phyloP scores from a whole-genome alignment of 306 rosid species.

The Senna tora region DNA sequence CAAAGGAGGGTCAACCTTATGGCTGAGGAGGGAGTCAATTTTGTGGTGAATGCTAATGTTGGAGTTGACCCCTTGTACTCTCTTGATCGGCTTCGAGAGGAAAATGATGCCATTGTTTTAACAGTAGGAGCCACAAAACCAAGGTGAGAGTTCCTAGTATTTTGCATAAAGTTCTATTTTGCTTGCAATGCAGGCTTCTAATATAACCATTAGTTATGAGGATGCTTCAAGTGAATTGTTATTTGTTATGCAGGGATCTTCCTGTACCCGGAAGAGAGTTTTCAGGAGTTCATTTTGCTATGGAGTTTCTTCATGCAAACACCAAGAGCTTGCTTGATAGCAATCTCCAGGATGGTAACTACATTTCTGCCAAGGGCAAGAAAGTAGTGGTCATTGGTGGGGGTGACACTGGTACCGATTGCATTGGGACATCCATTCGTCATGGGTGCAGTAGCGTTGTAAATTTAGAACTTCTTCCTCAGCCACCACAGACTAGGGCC shows the following conservation, averaged over 20 bases:
- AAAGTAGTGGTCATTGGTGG: slow-evolving; percentile 97
- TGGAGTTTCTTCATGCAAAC: slow-evolving; percentile 96
- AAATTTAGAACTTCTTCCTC: slow-evolving; percentile 81
- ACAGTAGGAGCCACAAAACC: slow-evolving; percentile 98
- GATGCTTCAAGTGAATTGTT: slow-evolving; percentile 11
- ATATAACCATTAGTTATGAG: not conserved
- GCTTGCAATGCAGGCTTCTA: not conserved
- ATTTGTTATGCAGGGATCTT: slow-evolving; percentile 73
- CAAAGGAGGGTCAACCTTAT: slow-evolving; percentile 91
- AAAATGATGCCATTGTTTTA: slow-evolving; percentile 79
- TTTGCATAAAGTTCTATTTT: slow-evolving; percentile 8
- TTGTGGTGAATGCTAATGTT: slow-evolving; percentile 82
- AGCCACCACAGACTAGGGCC: slow-evolving; percentile 85
- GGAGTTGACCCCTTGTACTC: slow-evolving; percentile 78
- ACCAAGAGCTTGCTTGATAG: slow-evolving; percentile 99
- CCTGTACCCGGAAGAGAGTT: slow-evolving; percentile 94
- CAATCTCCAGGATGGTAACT: slow-evolving; percentile 75
- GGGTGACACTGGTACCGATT: slow-evolving; percentile 99
- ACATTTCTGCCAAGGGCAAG: slow-evolving; percentile 94
- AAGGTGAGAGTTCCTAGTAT: slow-evolving; percentile 53
- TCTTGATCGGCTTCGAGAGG: slow-evolving; percentile 70
- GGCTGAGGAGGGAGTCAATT: slow-evolving; percentile 82
- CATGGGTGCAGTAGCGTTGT: slow-evolving; percentile 76
- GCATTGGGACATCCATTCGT: slow-evolving; percentile 94
- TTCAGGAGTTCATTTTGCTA: slow-evolving; percentile 92